Evolutionary conservation across 345 rosid species (phyloP).

Genomic region (rapeseed (Brassica napus)): Da-Ae NC_063452.1:56874001-56874500

Average conservation of each 20-base stretch:
- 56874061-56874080: not conserved
- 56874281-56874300: conserved; percentile 97
- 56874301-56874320: conserved; percentile 99
- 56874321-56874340: conserved; percentile 95
- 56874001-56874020: conserved; percentile 15
- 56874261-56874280: conserved; percentile 98
- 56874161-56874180: conserved; percentile 99
- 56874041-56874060: not conserved
- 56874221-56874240: conserved; percentile 15
- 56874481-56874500: conserved; percentile 74
- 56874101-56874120: conserved; percentile 89
- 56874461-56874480: conserved; percentile 12
- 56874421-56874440: not conserved
- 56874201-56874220: conserved; percentile 23
- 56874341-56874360: conserved; percentile 99
- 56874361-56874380: conserved; percentile 51
- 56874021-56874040: not conserved
- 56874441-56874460: not conserved
- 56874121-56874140: conserved; percentile 97
- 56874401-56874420: not conserved
- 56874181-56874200: conserved; percentile 71
- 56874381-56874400: conserved; percentile 12
- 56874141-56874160: conserved; percentile 98
- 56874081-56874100: not conserved
- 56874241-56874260: conserved; percentile 59